These are phyloP conservation scores for Discostella pseudostelligera DNA, from an alignment of 108 stramenopile species.

Conservation along the genomic window DNA sequence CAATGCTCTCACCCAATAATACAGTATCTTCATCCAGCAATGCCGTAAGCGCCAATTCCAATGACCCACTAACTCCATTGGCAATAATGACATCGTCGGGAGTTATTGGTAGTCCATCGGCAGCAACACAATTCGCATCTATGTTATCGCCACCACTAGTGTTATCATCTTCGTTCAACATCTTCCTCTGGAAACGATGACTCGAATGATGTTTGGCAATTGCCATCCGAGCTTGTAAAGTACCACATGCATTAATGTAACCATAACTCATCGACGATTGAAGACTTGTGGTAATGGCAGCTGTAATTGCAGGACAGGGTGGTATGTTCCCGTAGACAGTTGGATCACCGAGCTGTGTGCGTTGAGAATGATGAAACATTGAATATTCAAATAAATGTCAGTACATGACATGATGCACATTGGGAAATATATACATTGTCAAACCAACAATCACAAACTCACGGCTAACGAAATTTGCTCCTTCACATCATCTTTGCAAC, in stretches of 20 bases:
- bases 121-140: neutral
- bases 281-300: slow-evolving; percentile 41
- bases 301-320: slow-evolving; percentile 58
- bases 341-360: slow-evolving; percentile 74
- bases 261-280: slow-evolving; percentile 48
- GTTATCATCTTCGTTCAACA: neutral
- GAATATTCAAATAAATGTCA: neutral
- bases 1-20: slow-evolving; percentile 42
- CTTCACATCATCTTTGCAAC: slow-evolving; percentile 67
- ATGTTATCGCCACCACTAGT: no score
- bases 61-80: slow-evolving; percentile 88
- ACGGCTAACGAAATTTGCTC: slow-evolving; percentile 85
- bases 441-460: slow-evolving; percentile 28
- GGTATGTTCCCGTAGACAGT: slow-evolving; percentile 65
- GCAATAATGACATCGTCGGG: slow-evolving; percentile 88
- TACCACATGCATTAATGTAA: slow-evolving; percentile 82
- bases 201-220: slow-evolving; percentile 69
- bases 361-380: neutral
- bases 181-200: neutral
- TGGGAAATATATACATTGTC: no score
- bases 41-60: slow-evolving; percentile 79
- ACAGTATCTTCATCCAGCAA: slow-evolving; percentile 70
- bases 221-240: slow-evolving; percentile 66
- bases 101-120: slow-evolving; percentile 12
- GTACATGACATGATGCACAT: no score